phyloP scores from a whole-genome alignment of 495 filamentous ascomycete genomes.

The Saxophila tyrrhenica region DNA sequence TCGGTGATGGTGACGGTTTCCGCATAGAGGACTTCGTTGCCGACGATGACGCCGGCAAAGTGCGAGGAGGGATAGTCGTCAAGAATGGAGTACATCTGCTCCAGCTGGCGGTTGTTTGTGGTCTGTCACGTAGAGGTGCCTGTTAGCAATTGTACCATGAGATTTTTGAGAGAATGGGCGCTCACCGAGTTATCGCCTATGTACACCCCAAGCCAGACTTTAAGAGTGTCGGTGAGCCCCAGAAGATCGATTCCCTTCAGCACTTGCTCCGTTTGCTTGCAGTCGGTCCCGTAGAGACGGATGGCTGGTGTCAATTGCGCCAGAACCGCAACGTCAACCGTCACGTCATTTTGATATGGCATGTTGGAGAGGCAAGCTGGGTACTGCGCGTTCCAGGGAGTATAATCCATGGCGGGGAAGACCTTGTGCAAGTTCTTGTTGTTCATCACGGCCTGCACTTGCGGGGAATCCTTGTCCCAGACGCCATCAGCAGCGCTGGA shows the following conservation, averaged over 20 bases:
- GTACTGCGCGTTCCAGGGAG: conserved; percentile 80
- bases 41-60: conserved; percentile 81
- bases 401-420: conserved; percentile 96
- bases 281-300: conserved; percentile 91
- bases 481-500: conserved; percentile 45
- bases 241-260: conserved; percentile 69
- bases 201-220: conserved; percentile 95
- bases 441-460: conserved; percentile 73
- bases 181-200: conserved; percentile 68
- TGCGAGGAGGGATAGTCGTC: conserved; percentile 44
- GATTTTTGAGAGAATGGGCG: no score
- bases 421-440: conserved; percentile 79
- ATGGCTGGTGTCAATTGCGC: conserved; percentile 84
- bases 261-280: conserved; percentile 95
- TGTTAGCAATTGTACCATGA: no score
- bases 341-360: conserved; percentile 87
- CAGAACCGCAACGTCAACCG: conserved; percentile 79
- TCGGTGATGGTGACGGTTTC: conserved; percentile 53
- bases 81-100: conserved; percentile 70
- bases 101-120: conserved; percentile 70
- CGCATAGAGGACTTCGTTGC: conserved; percentile 88
- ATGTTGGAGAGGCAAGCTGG: conserved; percentile 70
- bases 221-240: conserved; percentile 57
- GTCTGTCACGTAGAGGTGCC: no score
- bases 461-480: conserved; percentile 57